A percentile compares a stretch with the other conserved stretches of the same genome.
Conservation (phyloP, 148 eudicot genomes). For the Arbutus unedo region DNA sequence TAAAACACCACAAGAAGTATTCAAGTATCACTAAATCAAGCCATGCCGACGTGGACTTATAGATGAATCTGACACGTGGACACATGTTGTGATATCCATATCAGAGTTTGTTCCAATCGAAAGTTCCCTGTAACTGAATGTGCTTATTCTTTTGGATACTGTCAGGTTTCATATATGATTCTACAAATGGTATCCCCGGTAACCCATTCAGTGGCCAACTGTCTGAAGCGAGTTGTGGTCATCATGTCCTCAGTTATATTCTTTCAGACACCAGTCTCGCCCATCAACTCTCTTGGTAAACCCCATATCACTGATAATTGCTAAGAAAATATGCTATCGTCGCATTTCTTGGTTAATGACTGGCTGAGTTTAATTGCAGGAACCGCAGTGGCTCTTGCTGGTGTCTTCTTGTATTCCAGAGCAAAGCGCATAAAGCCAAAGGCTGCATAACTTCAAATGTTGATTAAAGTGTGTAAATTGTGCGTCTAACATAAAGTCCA, state of each 20-base stretch:
- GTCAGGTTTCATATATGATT: conserved; percentile 77
- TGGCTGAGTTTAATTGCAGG: conserved; percentile 40
- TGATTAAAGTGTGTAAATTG: neutral
- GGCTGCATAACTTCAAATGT: conserved; percentile 21
- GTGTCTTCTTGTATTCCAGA: conserved; percentile 77
- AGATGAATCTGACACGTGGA: neutral
- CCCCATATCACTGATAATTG: neutral
- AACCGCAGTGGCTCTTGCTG: conserved; percentile 72
- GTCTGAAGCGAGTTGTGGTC: conserved; percentile 79
- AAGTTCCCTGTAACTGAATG: neutral
- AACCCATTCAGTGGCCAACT: conserved; percentile 81
- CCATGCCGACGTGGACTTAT: neutral
- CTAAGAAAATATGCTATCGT: neutral
- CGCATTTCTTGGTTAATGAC: neutral
- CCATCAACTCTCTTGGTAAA: conserved; percentile 65
- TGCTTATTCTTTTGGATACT: neutral
- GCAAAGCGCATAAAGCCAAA: conserved; percentile 61
- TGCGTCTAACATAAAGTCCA: neutral
- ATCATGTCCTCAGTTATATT: conserved; percentile 75
- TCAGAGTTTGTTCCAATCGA: neutral
- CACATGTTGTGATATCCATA: neutral
- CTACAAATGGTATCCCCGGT: conserved; percentile 81
- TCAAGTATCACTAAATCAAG: neutral
- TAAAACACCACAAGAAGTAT: neutral
- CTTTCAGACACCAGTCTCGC: conserved; percentile 75